These are phyloP conservation scores for Ophiosphaerella herpotricha DNA, from an alignment of 2,329 filamentous ascomycete genomes.

Conservation along the genomic window DNA sequence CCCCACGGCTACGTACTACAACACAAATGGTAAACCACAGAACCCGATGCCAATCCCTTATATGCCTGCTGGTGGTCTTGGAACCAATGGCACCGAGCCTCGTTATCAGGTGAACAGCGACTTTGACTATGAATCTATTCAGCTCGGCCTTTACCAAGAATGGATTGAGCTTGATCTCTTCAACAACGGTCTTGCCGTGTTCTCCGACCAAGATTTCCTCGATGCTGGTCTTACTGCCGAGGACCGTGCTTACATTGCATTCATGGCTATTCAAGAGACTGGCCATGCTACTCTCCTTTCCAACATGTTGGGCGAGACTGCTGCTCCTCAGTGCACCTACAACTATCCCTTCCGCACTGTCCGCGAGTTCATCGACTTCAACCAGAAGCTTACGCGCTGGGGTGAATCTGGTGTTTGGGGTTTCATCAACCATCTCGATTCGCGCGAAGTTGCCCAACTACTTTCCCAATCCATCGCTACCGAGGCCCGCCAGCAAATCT, in stretches of 20 bases:
- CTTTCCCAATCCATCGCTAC: slow-evolving; percentile 77
- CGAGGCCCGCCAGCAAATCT: slow-evolving; percentile 81
- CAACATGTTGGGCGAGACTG: slow-evolving; percentile 74
- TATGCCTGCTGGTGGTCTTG: slow-evolving; percentile 70
- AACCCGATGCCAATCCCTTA: slow-evolving; percentile 72
- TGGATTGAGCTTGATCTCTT: slow-evolving; percentile 86
- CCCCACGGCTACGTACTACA: slow-evolving; percentile 70
- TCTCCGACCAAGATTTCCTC: slow-evolving; percentile 70
- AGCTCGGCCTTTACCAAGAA: slow-evolving; percentile 77
- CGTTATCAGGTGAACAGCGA: slow-evolving; percentile 80
- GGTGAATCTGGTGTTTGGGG: slow-evolving; percentile 82
- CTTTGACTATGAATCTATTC: slow-evolving; percentile 80
- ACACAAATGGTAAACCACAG: slow-evolving; percentile 70
- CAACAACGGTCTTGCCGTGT: slow-evolving; percentile 73
- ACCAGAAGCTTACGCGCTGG: slow-evolving; percentile 81
- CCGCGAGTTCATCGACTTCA: slow-evolving; percentile 80
- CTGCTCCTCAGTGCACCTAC: slow-evolving; percentile 77
- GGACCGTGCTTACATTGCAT: slow-evolving; percentile 71
- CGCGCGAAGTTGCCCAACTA: slow-evolving; percentile 72
- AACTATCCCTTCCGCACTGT: slow-evolving; percentile 79
- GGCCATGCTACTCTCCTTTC: slow-evolving; percentile 77
- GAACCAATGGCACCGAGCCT: slow-evolving; percentile 76
- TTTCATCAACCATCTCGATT: slow-evolving; percentile 77
- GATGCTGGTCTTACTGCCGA: slow-evolving; percentile 69
- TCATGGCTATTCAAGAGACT: slow-evolving; percentile 77